Evolutionary conservation across 1,139 yeast genomes (phyloP), one percentile per base, ranked within the genome.

Genomic region (Geotrichum carabidarum): DNA sequence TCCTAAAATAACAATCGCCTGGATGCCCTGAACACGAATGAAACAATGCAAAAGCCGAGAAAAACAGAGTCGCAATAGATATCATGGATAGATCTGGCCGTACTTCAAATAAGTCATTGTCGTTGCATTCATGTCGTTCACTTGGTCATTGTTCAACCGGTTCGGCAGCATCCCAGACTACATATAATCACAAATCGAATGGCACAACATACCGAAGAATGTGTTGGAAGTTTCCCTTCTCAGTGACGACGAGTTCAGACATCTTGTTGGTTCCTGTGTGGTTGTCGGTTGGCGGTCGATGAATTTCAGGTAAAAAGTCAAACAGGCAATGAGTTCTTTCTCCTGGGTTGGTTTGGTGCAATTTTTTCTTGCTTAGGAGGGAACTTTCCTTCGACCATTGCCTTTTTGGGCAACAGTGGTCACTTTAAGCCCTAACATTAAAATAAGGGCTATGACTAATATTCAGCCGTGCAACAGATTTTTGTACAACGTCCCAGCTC

Each of bases 211-310:
- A 86, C 95, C 97, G 99, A 83, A 93, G 89, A 83, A 93, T 93
- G 95, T 93, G 99, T 83, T 94, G 99, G 96, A 94, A 93, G 77
- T 94, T 87, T 80, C 96, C 96, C 83, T 88, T 86, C 83, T 93
- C 98, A 81, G 89, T 94, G 80, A 91, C 94, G 81, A 89, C 96
- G 86, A 91, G 86, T 48, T 52, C 55, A 78, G 95, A 85, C 95
- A 86, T 86, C 12, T 48, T 31, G 40, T 22, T 35, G 40, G n/a
- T 43, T n/a, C 30, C 17, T 43, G 35, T 43, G 35, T 41, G 38
- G 37, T 44, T 12, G 48, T 18, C 35, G 48, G 48, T 44, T 14
- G 38, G 38, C 14, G 27, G 48, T 44, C 48, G 38, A 32, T 34
- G 40, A 48, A 12, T 36, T 40, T 40, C 51, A 48, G 27, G 27